Evolutionary conservation across 352 stramenopile species (phyloP), one percentile per base, ranked within the genome.

Genomic region (Globisporangium spinosum): DNA sequence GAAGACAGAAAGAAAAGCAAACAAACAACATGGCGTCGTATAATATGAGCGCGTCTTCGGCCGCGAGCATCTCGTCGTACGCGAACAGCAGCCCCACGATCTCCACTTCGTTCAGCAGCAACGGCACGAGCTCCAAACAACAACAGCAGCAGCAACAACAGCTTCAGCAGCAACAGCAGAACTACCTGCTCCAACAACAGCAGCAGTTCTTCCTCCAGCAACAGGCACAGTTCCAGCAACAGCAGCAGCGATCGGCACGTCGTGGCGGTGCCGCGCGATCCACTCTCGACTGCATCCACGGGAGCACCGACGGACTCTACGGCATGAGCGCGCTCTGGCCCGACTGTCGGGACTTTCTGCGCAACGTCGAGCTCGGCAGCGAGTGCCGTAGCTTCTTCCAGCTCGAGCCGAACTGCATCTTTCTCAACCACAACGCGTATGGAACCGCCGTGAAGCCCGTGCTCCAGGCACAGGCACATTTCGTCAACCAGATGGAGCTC

Each of bases 401-500:
- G 72, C 74, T 95, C 47, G 87, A 95, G 72, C 82, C 85, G 23
- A 86, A 89, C 71, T 76, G 77, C 57, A 77, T 89, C 55, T 93
- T 93, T 60, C 80, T 95, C 47, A 95, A 95, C 71, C 87, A 93
- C 60, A 93, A 92, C 71, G 80, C 82, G 34, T 95, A 89, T 69
- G 87, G 87, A 64, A 88, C 88, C 55, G 76, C 87, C 0, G 82
- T 80, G 22, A 89, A 89, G 65, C 77, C 81, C 61, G 87, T 95
- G 17, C 84, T 95, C 61, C 83, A 91, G 68, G 87, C 87, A 34
- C 87, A 95, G 27, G 86, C 85, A 13, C 83, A 93, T 67, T 93
- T 93, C 65, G 85, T 93, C 25, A 93, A 92, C 75, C 85, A 90
- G 76, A 94, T 95, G 87, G 87, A 95, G 72, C 83, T 82, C 72